Evolutionary conservation across 2,329 filamentous ascomycete genomes (phyloP), one percentile per base, ranked within the genome.

Genomic region (Penicillium sp.): DNA sequence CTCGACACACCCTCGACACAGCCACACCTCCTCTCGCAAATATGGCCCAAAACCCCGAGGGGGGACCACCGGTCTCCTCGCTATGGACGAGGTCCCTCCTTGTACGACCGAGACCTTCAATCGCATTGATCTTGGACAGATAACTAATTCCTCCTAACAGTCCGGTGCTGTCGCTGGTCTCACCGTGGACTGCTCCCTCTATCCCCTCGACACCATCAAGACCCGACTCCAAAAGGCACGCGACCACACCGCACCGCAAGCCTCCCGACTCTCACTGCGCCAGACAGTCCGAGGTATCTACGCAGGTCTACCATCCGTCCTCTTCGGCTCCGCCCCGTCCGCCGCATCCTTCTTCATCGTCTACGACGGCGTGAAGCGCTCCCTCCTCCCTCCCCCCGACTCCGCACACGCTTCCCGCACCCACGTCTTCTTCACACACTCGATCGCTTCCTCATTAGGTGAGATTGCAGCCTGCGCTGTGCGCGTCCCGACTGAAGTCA

Each of bases 301-400:
- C 79, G 88, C 90, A 39, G 94, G 94, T 69, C 85, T 99, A 13
- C 94, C 93, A 42, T 90, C 86, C 51, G 91, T 92, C 0, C 80
- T 97, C 44, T 87, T 97, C 51, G 94, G 95, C 24, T 96, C 90
- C 40, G 93, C 94, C 0, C 94, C 94, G 0, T 91, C 91, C 49
- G 94, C 95, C 1, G 93, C 94, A 36, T 89, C 96, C 68, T 99
- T 99, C 84, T 99, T 99, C 83, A 89, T 90, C 69, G 94, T 91
- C 46, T 96, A 96, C 79, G 92, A 97, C 75, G 80, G 82, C 46
- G 78, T 87, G 44, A 96, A 92, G 72, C 69, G 74, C 53, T 66
- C 71, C 18, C 64, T 80, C 27, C 74, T 86, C 42, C 69, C 63
- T 13, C 52, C 72, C 12, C 47, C 56, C 7, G 56, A 60, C 17